Base-by-base conservation (phyloP, 2,329 filamentous ascomycete species). In the Paramyrothecium roridum region DNA sequence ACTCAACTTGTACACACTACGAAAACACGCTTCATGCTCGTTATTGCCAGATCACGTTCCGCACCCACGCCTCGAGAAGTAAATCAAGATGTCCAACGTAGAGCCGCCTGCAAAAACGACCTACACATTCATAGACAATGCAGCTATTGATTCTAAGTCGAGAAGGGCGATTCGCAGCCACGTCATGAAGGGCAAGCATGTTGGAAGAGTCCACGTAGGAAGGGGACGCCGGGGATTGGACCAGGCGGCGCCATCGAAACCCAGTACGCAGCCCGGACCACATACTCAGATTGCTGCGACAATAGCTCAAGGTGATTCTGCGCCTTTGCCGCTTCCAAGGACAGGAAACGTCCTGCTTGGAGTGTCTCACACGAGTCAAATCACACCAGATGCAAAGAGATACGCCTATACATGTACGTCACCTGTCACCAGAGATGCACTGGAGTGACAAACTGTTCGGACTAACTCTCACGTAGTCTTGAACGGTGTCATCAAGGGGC, bases 181-280 rank as follows among this genome's bases (percentile, higher is more conserved):
- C 55, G 58, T 57, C 3, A 57, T 60, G 58, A 56, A 58, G 50
- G 58, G 54, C 16, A 58, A 53, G 56, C 56, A 57, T 49, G 52
- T 37, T 19, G 53, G 53, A 57, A 49, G 55, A 51, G 10, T 16
- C 16, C 19, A 19, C 20, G 12, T 22, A 8, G 17, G 19, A 48
- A 48, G 19, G 19, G 20, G 19, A 13, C 46, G 26, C 26, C 26
- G 10, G 26, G 26, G 26, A 4, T 30, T 30, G 26, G 26, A 30
- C 26, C 26, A 30, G 6, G 4, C 26, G 26, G 26, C 26, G 26
- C 10, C 26, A 30, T 30, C 26, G 10, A 30, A 30, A 30, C 10
- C 26, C 26, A 30, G 26, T 30, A 30, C 10, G 26, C 26, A 30
- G 26, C 46, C 12, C 22, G 46, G 17, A 47, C 8, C 16, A 21